These are phyloP conservation scores for Amauroascus verrucosus DNA, from an alignment of 2,329 filamentous ascomycete species.

Conservation along the genomic window DNA sequence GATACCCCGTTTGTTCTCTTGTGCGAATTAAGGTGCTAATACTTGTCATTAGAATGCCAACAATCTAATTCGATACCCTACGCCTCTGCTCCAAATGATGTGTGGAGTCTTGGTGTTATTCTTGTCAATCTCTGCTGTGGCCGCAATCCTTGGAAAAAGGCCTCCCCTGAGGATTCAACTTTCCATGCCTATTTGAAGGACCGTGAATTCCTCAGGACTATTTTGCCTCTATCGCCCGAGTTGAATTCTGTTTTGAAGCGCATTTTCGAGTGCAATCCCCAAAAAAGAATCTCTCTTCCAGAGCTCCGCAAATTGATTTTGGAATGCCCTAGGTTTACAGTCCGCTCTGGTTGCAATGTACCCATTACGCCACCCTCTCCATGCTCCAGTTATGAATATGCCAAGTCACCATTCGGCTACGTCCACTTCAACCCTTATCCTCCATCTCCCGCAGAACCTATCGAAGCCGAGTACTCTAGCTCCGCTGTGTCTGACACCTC, in stretches of 20 bases:
- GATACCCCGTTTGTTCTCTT: background rate
- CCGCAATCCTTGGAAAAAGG: slow-evolving; percentile 97
- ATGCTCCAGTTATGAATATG: slow-evolving; percentile 28
- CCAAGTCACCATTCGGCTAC: slow-evolving; percentile 26
- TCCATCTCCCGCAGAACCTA: slow-evolving; percentile 26
- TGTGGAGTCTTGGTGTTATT: slow-evolving; percentile 97
- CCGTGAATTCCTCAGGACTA: slow-evolving; percentile 78
- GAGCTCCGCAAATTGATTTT: slow-evolving; percentile 70
- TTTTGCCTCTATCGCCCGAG: slow-evolving; percentile 81
- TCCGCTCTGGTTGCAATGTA: slow-evolving; percentile 21
- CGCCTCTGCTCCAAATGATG: slow-evolving; percentile 85
- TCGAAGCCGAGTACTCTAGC: slow-evolving; percentile 31
- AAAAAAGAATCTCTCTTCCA: slow-evolving; percentile 67
- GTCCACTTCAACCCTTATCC: slow-evolving; percentile 29
- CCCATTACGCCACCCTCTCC: slow-evolving; percentile 18
- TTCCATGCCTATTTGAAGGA: slow-evolving; percentile 85
- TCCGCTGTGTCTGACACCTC: slow-evolving; percentile 33
- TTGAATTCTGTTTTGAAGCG: slow-evolving; percentile 76
- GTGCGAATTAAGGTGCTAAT: slow-evolving; percentile 8
- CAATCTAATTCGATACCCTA: slow-evolving; percentile 67
- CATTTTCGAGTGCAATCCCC: slow-evolving; percentile 79
- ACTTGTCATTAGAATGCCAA: slow-evolving; percentile 66
- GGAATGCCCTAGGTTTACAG: slow-evolving; percentile 63
- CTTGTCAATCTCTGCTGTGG: slow-evolving; percentile 95
- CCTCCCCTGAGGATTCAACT: slow-evolving; percentile 83